These are phyloP conservation scores for Senna tora DNA, from an alignment of 306 rosid genomes.

Conservation along the genomic window DNA sequence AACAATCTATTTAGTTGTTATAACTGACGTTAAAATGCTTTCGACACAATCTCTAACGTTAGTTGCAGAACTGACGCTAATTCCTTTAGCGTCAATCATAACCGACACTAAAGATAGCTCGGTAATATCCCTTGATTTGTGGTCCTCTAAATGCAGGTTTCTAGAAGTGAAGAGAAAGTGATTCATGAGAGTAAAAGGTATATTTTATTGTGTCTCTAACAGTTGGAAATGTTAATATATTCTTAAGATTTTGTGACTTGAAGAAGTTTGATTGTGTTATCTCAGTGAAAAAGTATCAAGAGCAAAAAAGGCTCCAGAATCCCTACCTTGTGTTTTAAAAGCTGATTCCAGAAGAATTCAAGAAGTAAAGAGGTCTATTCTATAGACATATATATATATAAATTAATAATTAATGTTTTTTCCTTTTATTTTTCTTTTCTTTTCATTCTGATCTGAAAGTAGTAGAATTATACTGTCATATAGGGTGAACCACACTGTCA, in stretches of 20 bases:
- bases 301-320: constrained; percentile 44
- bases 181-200: constrained; percentile 54
- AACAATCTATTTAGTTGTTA: no score
- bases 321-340: constrained; percentile 41
- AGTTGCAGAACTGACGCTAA: no score
- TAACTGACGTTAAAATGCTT: no score
- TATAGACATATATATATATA: constrained; percentile 5
- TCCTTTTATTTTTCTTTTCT: not conserved
- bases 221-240: constrained; percentile 14
- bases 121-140: constrained; percentile 5
- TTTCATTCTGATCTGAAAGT: constrained; percentile 3
- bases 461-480: constrained; percentile 5
- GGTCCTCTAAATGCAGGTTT: constrained; percentile 47
- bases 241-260: constrained; percentile 37
- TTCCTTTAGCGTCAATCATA: no score
- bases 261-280: constrained; percentile 24
- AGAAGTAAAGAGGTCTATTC: constrained; percentile 52
- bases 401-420: constrained; percentile 9
- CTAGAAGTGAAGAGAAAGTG: constrained; percentile 41
- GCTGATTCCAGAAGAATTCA: constrained; percentile 44
- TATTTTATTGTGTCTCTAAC: constrained; percentile 25
- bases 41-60: no score
- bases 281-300: constrained; percentile 46
- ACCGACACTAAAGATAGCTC: no score
- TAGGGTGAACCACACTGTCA: constrained; percentile 39